phyloP scores from a whole-genome alignment of 306 rosid genomes.

The Ormosia semicastrata region DNA sequence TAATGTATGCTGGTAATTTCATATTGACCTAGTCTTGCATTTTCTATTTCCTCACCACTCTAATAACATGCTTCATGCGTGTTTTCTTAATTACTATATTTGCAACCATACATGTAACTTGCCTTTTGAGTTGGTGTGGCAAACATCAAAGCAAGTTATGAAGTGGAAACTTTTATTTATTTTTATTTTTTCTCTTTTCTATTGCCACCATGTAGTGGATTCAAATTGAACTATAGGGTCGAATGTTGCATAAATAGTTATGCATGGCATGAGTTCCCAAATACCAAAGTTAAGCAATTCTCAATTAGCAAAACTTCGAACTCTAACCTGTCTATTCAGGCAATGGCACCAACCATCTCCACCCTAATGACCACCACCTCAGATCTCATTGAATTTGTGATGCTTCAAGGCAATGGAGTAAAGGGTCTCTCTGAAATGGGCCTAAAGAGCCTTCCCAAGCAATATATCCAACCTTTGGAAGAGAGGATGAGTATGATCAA shows the following conservation, averaged over 20 bases:
- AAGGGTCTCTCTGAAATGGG: conserved; percentile 58
- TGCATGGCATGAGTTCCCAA: not conserved
- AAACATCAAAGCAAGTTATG: not conserved
- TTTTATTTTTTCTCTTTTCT: not conserved
- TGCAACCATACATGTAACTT: not conserved
- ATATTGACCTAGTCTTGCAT: not conserved
- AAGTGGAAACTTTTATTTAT: not conserved
- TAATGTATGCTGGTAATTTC: not conserved
- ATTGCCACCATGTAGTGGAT: not conserved
- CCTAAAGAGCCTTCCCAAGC: conserved; percentile 45
- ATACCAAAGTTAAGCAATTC: not conserved
- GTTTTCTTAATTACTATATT: not conserved
- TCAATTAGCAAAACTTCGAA: not conserved
- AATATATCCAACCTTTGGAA: conserved; percentile 55
- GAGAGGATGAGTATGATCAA: conserved; percentile 30
- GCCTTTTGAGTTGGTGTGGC: conserved; percentile 21
- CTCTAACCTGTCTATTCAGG: too few relatives aligned
- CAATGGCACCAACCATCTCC: not conserved
- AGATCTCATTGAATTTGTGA: conserved; percentile 41
- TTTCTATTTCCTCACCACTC: not conserved
- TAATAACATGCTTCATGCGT: not conserved
- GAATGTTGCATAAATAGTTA: not conserved
- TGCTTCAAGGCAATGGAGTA: conserved; percentile 52
- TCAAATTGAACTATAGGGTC: not conserved
- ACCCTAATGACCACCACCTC: not conserved